Evolutionary conservation across 2,329 filamentous ascomycete species (phyloP).

Genomic region (Venturiaceae sp.): DNA sequence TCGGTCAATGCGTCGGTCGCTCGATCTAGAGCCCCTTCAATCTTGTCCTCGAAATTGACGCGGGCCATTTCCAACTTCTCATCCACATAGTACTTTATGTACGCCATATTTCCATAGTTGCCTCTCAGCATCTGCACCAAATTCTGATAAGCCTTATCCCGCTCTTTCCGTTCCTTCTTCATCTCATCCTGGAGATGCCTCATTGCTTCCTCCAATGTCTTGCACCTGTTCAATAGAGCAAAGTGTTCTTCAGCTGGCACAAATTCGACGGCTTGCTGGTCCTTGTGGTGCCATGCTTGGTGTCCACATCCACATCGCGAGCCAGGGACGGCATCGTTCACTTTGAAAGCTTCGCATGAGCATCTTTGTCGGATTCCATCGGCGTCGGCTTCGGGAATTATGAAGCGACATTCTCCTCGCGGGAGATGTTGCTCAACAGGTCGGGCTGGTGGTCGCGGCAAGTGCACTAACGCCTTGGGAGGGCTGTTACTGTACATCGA

Average conservation of each 20-base stretch:
- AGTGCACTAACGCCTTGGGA: slow-evolving; percentile 4
- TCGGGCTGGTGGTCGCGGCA: slow-evolving; percentile 13
- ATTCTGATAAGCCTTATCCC: slow-evolving; percentile 4
- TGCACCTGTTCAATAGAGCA: slow-evolving; percentile 22
- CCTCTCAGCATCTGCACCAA: slow-evolving; percentile 4
- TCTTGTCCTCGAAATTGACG: slow-evolving; percentile 7
- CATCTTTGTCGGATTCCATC: slow-evolving; percentile 25
- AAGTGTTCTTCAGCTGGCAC: slow-evolving; percentile 27
- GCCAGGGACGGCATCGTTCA: slow-evolving; percentile 23
- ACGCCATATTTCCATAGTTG: slow-evolving; percentile 6
- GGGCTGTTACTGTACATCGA: slow-evolving; percentile 5
- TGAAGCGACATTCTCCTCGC: slow-evolving; percentile 21
- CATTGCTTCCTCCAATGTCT: slow-evolving; percentile 19
- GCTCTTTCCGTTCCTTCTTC: slow-evolving; percentile 3
- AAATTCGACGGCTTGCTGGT: slow-evolving; percentile 17
- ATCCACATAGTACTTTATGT: slow-evolving; percentile 8
- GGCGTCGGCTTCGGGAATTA: slow-evolving; percentile 15
- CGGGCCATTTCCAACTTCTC: slow-evolving; percentile 8
- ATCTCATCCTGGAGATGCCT: slow-evolving; percentile 6
- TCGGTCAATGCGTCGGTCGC: slow-evolving; percentile 5
- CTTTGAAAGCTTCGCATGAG: slow-evolving; percentile 32
- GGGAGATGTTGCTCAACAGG: slow-evolving; percentile 16
- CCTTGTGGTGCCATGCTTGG: slow-evolving; percentile 36
- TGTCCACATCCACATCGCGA: slow-evolving; percentile 37
- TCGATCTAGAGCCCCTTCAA: slow-evolving; percentile 6